Evolutionary conservation across 371 early-diverging fungal genomes (phyloP), one percentile per base, ranked within the genome.

Genomic region (Mucor sp.): DNA sequence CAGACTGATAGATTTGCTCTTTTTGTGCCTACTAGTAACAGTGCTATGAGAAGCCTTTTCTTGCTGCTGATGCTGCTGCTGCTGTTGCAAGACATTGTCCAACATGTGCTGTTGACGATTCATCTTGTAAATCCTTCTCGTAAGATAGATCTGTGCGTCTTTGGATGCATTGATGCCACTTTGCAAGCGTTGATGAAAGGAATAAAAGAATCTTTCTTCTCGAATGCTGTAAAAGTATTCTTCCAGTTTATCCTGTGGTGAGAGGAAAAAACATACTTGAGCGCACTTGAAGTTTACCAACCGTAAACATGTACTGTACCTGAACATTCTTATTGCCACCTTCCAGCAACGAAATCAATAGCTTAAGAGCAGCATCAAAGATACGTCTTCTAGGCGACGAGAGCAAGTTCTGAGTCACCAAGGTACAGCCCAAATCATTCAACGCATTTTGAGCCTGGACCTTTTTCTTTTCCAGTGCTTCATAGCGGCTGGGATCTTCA

Each of bases 251-350:
- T 69, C 69, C 66, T 65, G n/a, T 4, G n/a, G n/a, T n/a, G 5
- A 28, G 1, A 28, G 4, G 1, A n/a, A n/a, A 35, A 39, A n/a
- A 17, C 8, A 6, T 8, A 25, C 33, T 4, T 8, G 6, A 39
- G 19, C 37, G 63, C n/a, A 39, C 19, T 48, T 50, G 6, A 33
- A 33, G 33, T 33, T 8, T 33, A 33, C 5, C n/a, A n/a, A 33
- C 33, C 33, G 33, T 33, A 6, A 30, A 6, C 2, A 6, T 30
- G 30, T 30, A 4, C 4, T 35, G 37, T 44, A 65, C 65, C 67
- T 87, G 87, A 6, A 85, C 83, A 27, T 74, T 74, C 37, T 77
- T 79, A 60, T 87, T 87, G 2, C 87, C 87, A n/a, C 87, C 87
- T 47, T 85, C 85, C 9, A 87, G 68, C 12, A 87, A 60, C 3